A percentile compares a stretch with the other conserved stretches of the same genome.
Conservation (phyloP, 2,329 filamentous ascomycete genomes). For the Madurella mycetomatis region DNA sequence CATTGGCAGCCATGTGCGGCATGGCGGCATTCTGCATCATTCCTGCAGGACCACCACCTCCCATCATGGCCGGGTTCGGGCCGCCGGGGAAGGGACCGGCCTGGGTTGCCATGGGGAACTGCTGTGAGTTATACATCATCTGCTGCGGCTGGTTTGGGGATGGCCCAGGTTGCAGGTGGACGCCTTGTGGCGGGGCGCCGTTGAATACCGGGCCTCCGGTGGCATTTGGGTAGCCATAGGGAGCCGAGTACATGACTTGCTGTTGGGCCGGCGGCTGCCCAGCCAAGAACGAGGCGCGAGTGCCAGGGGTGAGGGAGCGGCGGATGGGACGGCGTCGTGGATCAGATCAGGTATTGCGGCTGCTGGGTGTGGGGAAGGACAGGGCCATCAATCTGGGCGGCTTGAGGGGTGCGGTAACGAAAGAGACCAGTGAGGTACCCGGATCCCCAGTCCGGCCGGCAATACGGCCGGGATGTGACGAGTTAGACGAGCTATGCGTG, state of each 20-base stretch:
- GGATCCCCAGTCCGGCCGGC: conserved; percentile 17
- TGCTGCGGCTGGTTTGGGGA: conserved; percentile 43
- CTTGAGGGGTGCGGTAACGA: conserved; percentile 17
- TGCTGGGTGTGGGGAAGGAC: conserved; percentile 26
- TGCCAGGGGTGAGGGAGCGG: conserved; percentile 13
- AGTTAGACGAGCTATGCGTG: conserved; percentile 11
- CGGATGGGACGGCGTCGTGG: conserved; percentile 24
- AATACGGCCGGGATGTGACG: conserved; percentile 16
- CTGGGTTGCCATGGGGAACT: conserved; percentile 53
- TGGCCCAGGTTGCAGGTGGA: conserved; percentile 43
- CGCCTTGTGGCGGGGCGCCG: conserved; percentile 45
- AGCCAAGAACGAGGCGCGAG: conserved; percentile 23
- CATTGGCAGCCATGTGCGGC: conserved; percentile 56
- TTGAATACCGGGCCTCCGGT: conserved; percentile 50
- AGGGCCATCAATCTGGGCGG: conserved; percentile 25
- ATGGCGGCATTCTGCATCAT: conserved; percentile 62
- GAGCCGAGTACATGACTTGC: conserved; percentile 50
- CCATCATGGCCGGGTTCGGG: conserved; percentile 50
- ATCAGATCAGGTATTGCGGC: conserved; percentile 28
- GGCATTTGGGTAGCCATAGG: conserved; percentile 52
- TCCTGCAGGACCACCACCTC: conserved; percentile 48
- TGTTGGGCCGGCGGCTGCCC: conserved; percentile 19
- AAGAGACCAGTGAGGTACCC: conserved; percentile 8
- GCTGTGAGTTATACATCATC: conserved; percentile 58
- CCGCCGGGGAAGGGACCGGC: conserved; percentile 44